Evolutionary conservation across 768 basidiomycete species (phyloP), one percentile per base, ranked within the genome.

Genomic region (Kwoniella shandongensis): DNA sequence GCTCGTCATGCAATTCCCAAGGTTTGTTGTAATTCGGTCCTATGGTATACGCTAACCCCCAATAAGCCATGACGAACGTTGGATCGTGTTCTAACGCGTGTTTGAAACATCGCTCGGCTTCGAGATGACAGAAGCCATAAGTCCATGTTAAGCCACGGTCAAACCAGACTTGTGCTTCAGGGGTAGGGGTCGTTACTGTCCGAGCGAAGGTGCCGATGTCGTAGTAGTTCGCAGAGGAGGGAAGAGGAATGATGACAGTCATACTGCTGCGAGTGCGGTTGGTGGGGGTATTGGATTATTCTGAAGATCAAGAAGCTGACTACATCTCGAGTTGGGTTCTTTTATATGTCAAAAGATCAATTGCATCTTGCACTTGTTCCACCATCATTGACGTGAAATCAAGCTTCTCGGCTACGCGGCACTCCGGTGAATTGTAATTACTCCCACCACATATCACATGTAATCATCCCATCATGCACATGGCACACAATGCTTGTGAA

Each of bases 1-100:
- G 54, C 25, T 51, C 30, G 38, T 54, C 53, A 44, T 63, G 65
- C 0, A 62, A 39, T 27, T 64, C 64, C 69, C 69, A 73, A 1
- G 57, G 30, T 48, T 69, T 66, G 57, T 70, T 71, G 61, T 73
- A 73, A 41, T 73, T 71, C 3, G 69, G 63, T 30, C 69, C 69
- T 2, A 61, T 49, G 15, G 72, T 51, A 40, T 69, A 70, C 3
- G 67, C 67, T 25, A 68, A 25, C 3, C 65, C 72, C 72, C 72
- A 73, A 36, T 63, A 61, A n/a, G 61, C 67, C 51, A 69, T 64
- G 7, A 52, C 56, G 27, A 63, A 65, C 1, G 44, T 25, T 15
- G 42, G 52, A 48, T 73, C 72, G 39, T 62, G 61, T 7, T 46
- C 48, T 17, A 68, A 36, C 29, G 59, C 56, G 42, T 65, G 54